Base-by-base conservation (phyloP, 768 basidiomycete species). In the Wakefieldia striispora region DNA sequence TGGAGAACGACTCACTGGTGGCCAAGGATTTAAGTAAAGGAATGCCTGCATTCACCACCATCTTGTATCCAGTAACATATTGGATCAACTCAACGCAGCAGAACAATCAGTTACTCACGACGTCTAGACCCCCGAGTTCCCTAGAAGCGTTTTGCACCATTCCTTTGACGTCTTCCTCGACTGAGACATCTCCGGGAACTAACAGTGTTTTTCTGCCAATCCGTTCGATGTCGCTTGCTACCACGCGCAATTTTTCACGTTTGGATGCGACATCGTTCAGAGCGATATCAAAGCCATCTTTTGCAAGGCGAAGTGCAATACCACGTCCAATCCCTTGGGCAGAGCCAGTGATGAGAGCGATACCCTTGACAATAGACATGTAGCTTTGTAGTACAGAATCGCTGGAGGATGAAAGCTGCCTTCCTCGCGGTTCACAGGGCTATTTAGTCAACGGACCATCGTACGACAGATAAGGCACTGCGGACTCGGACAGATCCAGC, bases 91-190 rank as follows among this genome's bases (percentile, higher is more conserved):
- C n/a, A 21, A 9, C 9, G 1, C 1, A 6, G 26, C 16, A n/a
- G n/a, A 16, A 3, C 8, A 4, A 16, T 33, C 14, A 5, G 16
- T 6, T n/a, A 62, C 78, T 50, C 41, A 78, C 79, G 16, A 78
- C 76, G 52, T 80, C 75, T n/a, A 82, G 51, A 4, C 72, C 59
- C 2, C 78, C 79, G 9, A 79, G 62, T 9, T 57, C 53, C 7
- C 61, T 35, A 1, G 62, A 56, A 12, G 59, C 57, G 0, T 45
- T 43, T 3, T 64, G 63, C 3, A 82, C 61, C 63, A 80, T 68
- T 6, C 23, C 47, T 47, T 72, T 62, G 2, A 81, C 78, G 8
- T 77, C 69, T 1, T 54, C 55, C 45, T 81, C 79, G 2, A 58
- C 36, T 8, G 66, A 57, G 3, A 81, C 73, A 6, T 23, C 23